Evolutionary conservation across 108 stramenopile genomes (phyloP).

Genomic region (Stephanodiscus triporus): DNA sequence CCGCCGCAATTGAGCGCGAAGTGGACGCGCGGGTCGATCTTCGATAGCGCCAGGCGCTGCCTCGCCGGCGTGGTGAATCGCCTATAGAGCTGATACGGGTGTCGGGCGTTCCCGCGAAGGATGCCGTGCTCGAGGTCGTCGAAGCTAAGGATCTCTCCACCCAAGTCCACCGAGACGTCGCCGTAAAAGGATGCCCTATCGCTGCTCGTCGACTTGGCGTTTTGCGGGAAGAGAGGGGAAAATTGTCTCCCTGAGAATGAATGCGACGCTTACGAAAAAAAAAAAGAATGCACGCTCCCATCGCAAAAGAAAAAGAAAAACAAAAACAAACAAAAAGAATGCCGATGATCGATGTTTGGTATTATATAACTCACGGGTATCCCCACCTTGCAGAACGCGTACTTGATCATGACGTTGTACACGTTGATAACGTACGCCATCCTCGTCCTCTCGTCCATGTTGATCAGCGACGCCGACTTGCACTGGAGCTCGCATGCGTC

Average conservation of each 20-base stretch:
- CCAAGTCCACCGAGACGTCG: constrained; percentile 53
- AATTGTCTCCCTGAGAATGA: no score
- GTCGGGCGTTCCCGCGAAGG: constrained; percentile 56
- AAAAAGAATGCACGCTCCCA: neutral
- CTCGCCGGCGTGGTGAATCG: constrained; percentile 18
- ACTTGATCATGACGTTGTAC: constrained; percentile 81
- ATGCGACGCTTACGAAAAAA: neutral
- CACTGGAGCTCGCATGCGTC: constrained; percentile 64
- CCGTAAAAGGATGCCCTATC: constrained; percentile 45
- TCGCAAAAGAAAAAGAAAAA: no score
- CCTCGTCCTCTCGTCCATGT: constrained; percentile 39
- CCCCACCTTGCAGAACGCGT: constrained; percentile 71
- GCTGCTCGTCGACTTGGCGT: neutral
- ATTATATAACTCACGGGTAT: constrained; percentile 31
- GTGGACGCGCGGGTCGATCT: constrained; percentile 68
- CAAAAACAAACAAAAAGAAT: no score
- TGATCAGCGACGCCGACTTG: constrained; percentile 31
- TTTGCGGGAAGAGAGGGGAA: no score
- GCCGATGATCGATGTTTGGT: no score
- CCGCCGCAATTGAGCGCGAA: constrained; percentile 84
- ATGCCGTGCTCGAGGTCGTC: constrained; percentile 79
- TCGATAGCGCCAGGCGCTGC: constrained; percentile 8
- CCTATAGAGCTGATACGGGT: constrained; percentile 32
- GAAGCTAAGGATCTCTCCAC: constrained; percentile 44
- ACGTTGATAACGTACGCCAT: constrained; percentile 69